Percentiles rank a stretch among this genome's conserved stretches.
Conservation (phyloP, 192 early-diverging fungal genomes). For the Jimgerdemannia flammicorona region DNA sequence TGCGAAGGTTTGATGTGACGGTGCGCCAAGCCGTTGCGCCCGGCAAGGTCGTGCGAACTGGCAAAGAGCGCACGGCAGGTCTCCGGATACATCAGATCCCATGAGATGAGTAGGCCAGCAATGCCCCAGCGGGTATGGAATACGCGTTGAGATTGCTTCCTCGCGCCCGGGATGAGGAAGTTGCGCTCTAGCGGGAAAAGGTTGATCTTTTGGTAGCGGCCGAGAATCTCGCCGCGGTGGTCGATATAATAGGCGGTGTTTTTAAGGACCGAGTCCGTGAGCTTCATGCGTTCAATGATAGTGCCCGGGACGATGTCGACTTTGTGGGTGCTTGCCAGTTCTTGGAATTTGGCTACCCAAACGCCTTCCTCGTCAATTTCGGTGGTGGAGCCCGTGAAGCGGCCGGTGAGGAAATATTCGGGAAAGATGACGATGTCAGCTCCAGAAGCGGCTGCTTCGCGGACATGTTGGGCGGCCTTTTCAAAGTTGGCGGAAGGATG, state of each 20-base stretch:
- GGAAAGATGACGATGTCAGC: background rate
- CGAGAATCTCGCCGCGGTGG: constrained; percentile 13
- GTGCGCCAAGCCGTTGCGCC: background rate
- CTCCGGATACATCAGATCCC: constrained; percentile 28
- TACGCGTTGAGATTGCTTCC: background rate
- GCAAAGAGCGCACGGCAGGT: background rate
- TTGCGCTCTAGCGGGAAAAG: background rate
- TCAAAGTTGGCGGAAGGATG: background rate
- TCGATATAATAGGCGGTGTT: constrained; percentile 33
- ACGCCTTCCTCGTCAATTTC: constrained; percentile 4
- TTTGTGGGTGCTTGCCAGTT: constrained; percentile 17
- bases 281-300: constrained; percentile 14
- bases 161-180: background rate
- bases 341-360: constrained; percentile 1
- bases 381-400: too few relatives aligned
- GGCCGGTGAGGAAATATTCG: constrained; percentile 23
- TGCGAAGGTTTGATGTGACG: background rate
- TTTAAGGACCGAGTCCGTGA: constrained; percentile 6
- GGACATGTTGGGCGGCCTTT: background rate
- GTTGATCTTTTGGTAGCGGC: constrained; percentile 7
- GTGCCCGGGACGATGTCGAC: constrained; percentile 34
- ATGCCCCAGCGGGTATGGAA: background rate
- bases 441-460: too few relatives aligned
- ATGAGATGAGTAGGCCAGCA: constrained; percentile 17
- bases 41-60: background rate